Base-by-base conservation (phyloP, 163 green algal species). In the Prototheca cutis region DNA sequence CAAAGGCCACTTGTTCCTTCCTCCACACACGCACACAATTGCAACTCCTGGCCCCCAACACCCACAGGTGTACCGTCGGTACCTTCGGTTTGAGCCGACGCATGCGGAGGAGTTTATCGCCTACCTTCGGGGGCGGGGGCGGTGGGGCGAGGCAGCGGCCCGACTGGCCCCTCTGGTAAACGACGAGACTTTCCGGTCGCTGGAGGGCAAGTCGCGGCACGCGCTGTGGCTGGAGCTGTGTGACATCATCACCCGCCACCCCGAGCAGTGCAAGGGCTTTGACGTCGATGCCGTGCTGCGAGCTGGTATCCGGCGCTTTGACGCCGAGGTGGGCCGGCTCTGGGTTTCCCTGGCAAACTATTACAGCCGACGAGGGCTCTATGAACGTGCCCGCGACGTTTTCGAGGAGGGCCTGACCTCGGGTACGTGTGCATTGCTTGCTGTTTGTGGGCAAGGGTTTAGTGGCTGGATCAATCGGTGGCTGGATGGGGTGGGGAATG, bases 191-290 rank as follows among this genome's bases (percentile, higher is more conserved):
- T 99, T 98, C 78, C 72, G 74, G 51, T 91, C 78, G 2, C 73
- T 97, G 36, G 80, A 90, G 56, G 93, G 89, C 62, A 96, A 96
- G 74, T 89, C 65, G 55, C 93, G 91, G 80, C 93, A 99, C 77
- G 60, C 86, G 75, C 76, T 99, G 59, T 99, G 93, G 93, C 79
- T 99, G 66, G 90, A 98, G 81, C 85, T 99, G 48, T 97, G 88
- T 65, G 91, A 99, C 58, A 78, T 98, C 29, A 75, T 97, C 61
- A 97, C 89, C 29, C 90, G 87, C 63, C 88, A 99, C 73, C 87
- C 91, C 6, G 60, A 70, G 10, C 76, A 89, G 7, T 68, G 80
- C 17, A 48, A 53, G 40, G 77, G 61, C 40, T 77, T 98, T 48
- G 74, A 88, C 18, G 91, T 98, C 52, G 90, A 98, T 40, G 87